These are phyloP conservation scores for Kodamaea anthophila DNA, from an alignment of 1,139 yeast genomes.

Conservation along the genomic window DNA sequence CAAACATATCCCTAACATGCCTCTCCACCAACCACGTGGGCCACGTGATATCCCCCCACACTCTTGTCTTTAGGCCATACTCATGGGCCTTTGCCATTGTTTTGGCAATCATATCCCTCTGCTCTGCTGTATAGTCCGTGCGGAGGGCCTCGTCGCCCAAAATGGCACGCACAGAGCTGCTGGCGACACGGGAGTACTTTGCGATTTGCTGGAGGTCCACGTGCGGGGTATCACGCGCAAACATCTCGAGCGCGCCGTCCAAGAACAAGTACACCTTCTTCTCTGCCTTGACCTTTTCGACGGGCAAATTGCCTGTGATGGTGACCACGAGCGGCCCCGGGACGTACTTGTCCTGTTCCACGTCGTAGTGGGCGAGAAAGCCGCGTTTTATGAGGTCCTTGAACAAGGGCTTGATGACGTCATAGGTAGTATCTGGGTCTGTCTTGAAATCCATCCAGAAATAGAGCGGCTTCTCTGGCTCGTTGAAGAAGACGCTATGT, in stretches of 20 bases:
- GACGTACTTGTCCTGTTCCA: conserved; percentile 15
- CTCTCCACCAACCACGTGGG: conserved; percentile 25
- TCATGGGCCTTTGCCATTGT: conserved; percentile 29
- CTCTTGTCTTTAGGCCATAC: conserved; percentile 32
- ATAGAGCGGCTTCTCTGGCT: conserved; percentile 34
- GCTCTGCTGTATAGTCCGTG: conserved; percentile 14
- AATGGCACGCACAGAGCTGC: conserved; percentile 27
- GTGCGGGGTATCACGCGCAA: conserved; percentile 12
- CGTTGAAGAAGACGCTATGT: conserved; percentile 30
- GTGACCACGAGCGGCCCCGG: conserved; percentile 36
- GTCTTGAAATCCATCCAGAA: conserved; percentile 42
- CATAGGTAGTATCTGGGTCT: conserved; percentile 28
- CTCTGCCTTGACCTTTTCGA: conserved; percentile 22
- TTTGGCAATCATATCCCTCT: conserved; percentile 15
- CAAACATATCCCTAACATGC: conserved; percentile 24
- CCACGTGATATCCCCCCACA: conserved; percentile 43
- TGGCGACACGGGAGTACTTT: conserved; percentile 29
- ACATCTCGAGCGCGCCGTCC: conserved; percentile 33
- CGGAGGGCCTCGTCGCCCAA: conserved; percentile 25
- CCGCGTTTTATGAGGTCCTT: conserved; percentile 28
- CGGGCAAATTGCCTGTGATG: conserved; percentile 38
- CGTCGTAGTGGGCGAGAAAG: conserved; percentile 30
- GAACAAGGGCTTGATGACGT: conserved; percentile 23
- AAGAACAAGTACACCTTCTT: conserved; percentile 27
- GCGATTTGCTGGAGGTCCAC: conserved; percentile 17